These are phyloP conservation scores for Amaranthus cruentus DNA, from an alignment of 148 eudicot species.

Conservation along the genomic window DNA sequence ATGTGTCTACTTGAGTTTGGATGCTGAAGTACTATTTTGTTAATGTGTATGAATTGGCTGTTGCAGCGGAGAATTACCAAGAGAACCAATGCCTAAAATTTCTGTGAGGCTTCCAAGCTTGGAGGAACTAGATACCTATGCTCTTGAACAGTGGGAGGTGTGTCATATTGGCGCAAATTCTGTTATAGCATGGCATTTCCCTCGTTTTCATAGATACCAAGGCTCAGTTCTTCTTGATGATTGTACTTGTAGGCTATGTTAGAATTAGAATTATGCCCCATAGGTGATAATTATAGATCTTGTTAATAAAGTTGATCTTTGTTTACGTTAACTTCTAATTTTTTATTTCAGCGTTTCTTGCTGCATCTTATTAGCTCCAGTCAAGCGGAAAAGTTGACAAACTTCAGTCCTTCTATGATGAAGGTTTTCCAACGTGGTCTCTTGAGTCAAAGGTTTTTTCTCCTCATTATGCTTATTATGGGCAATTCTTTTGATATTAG, in stretches of 20 bases:
- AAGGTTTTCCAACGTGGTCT: constrained; percentile 91
- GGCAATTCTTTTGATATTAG: neutral
- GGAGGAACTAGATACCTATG: constrained; percentile 77
- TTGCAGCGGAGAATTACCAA: constrained; percentile 75
- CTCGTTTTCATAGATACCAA: constrained; percentile 19
- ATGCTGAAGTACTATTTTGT: constrained; percentile 5
- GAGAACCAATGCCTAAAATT: constrained; percentile 77
- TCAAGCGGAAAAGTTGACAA: constrained; percentile 67
- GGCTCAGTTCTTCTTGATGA: constrained; percentile 1
- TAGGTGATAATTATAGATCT: neutral
- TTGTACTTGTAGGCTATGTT: neutral
- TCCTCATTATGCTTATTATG: constrained; percentile 1
- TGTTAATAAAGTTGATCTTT: neutral
- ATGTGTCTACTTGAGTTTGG: neutral
- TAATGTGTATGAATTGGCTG: constrained; percentile 25
- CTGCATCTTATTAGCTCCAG: constrained; percentile 89
- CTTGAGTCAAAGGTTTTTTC: constrained; percentile 67
- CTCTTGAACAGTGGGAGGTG: constrained; percentile 92
- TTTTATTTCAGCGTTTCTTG: constrained; percentile 58
- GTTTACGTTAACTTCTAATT: neutral
- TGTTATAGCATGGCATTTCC: neutral
- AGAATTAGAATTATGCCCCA: neutral
- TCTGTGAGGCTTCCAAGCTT: constrained; percentile 70
- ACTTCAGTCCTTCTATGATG: constrained; percentile 87
- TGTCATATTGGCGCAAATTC: constrained; percentile 18